phyloP scores from a whole-genome alignment of 2,329 filamentous ascomycete genomes.

The Alternaria atra region DNA sequence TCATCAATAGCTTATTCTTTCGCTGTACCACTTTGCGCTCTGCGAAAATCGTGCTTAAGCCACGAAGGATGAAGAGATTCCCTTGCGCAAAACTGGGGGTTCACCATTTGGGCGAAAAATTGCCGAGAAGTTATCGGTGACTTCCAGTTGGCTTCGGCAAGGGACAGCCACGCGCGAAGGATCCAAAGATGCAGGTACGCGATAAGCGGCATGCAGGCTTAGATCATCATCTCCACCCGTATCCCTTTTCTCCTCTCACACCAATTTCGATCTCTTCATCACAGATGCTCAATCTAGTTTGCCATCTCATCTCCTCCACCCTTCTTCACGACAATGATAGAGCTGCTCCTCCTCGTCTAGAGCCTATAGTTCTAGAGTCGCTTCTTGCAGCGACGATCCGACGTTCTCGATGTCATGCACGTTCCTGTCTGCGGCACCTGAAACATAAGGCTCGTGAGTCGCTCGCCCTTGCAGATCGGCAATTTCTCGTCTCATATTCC shows the following conservation, averaged over 20 bases:
- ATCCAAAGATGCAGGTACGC: conserved; percentile 1
- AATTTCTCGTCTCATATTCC: background rate
- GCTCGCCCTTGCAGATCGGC: background rate
- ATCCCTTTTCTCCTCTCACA: background rate
- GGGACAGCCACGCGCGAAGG: background rate
- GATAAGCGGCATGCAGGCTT: conserved; percentile 6
- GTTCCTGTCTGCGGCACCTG: background rate
- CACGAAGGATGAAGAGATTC: background rate
- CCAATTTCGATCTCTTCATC: background rate
- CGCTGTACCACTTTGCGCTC: background rate
- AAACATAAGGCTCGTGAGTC: background rate
- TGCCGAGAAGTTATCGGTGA: background rate
- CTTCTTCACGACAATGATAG: background rate
- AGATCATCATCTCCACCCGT: background rate
- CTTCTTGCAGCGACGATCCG: background rate
- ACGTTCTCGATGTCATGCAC: conserved; percentile 1
- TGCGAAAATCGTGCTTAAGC: background rate
- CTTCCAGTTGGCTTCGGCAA: background rate
- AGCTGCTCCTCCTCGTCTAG: background rate
- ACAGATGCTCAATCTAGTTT: background rate
- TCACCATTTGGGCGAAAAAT: background rate
- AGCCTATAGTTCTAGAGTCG: background rate
- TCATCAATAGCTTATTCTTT: background rate
- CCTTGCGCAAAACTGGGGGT: background rate
- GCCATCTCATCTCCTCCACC: background rate